phyloP scores from a whole-genome alignment of 225 moss, liverwort and hornwort genomes.

The Polytrichum commune region DNA sequence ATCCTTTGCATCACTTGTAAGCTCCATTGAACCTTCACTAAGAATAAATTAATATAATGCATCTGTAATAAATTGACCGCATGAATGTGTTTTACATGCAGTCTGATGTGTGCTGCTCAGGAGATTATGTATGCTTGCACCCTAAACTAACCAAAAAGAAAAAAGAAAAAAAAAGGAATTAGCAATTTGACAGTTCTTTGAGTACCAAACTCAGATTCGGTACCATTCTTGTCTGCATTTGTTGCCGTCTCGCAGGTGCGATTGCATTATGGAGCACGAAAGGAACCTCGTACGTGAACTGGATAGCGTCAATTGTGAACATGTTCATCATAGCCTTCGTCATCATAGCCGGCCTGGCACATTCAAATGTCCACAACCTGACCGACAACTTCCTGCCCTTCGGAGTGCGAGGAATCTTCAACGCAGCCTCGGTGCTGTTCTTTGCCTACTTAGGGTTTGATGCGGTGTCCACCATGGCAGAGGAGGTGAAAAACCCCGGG shows the following conservation, averaged over 20 bases:
- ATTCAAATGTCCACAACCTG: slow-evolving; percentile 33
- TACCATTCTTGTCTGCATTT: neutral
- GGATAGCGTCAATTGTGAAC: slow-evolving; percentile 42
- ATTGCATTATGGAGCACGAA: slow-evolving; percentile 59
- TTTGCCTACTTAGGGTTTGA: slow-evolving; percentile 54
- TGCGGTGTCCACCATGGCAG: slow-evolving; percentile 55
- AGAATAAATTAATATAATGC: no score
- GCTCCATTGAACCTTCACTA: no score
- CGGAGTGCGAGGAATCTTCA: slow-evolving; percentile 48
- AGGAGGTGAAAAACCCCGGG: slow-evolving; percentile 61
- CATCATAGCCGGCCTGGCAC: slow-evolving; percentile 51
- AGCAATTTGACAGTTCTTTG: no score
- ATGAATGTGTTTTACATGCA: neutral
- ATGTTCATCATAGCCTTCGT: slow-evolving; percentile 55
- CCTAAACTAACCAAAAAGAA: no score
- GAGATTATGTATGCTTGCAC: neutral
- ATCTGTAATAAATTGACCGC: no score
- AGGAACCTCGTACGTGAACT: slow-evolving; percentile 53
- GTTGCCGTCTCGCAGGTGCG: slow-evolving; percentile 9
- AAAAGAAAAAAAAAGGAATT: no score
- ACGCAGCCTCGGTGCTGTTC: slow-evolving; percentile 43
- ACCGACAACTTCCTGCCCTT: slow-evolving; percentile 41
- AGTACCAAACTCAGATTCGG: no score
- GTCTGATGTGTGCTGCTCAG: neutral
- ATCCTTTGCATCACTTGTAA: slow-evolving; percentile 36